A percentile compares a stretch with the other conserved stretches of the same genome.
Conservation (phyloP, 495 filamentous ascomycete species). For the Trichoderma gamsii region DNA sequence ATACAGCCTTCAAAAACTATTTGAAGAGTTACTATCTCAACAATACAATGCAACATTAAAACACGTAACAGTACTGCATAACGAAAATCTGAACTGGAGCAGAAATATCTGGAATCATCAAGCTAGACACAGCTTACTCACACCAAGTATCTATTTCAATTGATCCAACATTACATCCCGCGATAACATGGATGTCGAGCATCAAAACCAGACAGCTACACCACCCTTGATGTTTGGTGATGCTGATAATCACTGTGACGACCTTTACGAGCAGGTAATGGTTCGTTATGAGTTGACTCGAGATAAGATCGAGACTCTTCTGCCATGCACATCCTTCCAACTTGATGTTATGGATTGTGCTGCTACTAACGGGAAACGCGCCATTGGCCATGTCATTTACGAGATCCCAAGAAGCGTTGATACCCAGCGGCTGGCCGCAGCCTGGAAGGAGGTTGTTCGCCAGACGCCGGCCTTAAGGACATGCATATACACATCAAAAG, state of each 20-base stretch:
- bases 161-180: not conserved
- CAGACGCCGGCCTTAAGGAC: not conserved
- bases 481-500: not conserved
- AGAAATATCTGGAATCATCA: not conserved
- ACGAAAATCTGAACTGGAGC: too few relatives aligned
- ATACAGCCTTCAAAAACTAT: too few relatives aligned
- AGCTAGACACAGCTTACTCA: not conserved
- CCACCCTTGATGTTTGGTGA: not conserved
- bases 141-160: not conserved
- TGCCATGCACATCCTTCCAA: not conserved
- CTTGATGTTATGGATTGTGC: not conserved
- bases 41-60: too few relatives aligned
- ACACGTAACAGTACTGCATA: too few relatives aligned
- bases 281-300: not conserved
- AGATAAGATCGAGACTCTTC: not conserved
- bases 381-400: not conserved
- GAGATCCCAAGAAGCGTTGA: not conserved
- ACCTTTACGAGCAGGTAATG: not conserved
- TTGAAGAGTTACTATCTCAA: too few relatives aligned
- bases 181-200: not conserved
- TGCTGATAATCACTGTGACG: not conserved
- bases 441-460: not conserved
- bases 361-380: not conserved
- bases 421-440: not conserved
- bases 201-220: not conserved